Evolutionary conservation across 2,329 filamentous ascomycete genomes (phyloP).

Genomic region (Fusarium buharicum): DNA sequence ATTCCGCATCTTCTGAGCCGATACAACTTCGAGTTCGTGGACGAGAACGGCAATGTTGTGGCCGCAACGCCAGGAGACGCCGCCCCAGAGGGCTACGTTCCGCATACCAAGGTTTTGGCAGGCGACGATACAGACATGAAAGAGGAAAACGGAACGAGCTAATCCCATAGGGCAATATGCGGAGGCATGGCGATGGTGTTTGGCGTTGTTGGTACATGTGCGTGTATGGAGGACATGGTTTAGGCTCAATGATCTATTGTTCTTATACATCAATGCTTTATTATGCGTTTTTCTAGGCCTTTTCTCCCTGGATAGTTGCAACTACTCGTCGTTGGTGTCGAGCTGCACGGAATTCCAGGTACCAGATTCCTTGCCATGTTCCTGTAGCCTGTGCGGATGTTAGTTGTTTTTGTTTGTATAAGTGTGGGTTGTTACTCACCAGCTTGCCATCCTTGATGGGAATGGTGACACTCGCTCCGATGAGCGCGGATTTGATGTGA

Average conservation of each 20-base stretch:
- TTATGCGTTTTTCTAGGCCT: conserved; percentile 49
- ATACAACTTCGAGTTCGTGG: conserved; percentile 98
- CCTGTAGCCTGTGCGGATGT: conserved; percentile 61
- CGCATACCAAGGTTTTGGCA: conserved; percentile 73
- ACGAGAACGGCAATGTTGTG: conserved; percentile 89
- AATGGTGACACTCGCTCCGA: conserved; percentile 89
- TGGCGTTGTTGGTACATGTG: conserved; percentile 44
- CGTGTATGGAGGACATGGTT: conserved; percentile 20
- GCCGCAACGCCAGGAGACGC: conserved; percentile 82
- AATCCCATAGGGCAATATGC: conserved; percentile 37
- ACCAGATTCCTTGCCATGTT: conserved; percentile 92
- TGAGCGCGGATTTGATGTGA: conserved; percentile 90
- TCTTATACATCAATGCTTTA: conserved; percentile 13
- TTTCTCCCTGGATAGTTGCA: conserved; percentile 93
- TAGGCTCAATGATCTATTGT: conserved; percentile 32
- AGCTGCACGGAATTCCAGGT: conserved; percentile 83
- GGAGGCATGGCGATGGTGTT: conserved; percentile 52
- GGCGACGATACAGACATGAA: conserved; percentile 71
- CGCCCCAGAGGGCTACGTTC: conserved; percentile 66
- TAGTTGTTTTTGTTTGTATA: not conserved
- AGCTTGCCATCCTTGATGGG: conserved; percentile 89
- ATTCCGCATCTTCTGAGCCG: conserved; percentile 94
- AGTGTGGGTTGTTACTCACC: conserved; percentile 55
- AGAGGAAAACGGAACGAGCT: conserved; percentile 55
- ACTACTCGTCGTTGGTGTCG: conserved; percentile 85